These are phyloP conservation scores for Colletotrichum falcatum DNA, from an alignment of 2,329 filamentous ascomycete species.

Conservation along the genomic window DNA sequence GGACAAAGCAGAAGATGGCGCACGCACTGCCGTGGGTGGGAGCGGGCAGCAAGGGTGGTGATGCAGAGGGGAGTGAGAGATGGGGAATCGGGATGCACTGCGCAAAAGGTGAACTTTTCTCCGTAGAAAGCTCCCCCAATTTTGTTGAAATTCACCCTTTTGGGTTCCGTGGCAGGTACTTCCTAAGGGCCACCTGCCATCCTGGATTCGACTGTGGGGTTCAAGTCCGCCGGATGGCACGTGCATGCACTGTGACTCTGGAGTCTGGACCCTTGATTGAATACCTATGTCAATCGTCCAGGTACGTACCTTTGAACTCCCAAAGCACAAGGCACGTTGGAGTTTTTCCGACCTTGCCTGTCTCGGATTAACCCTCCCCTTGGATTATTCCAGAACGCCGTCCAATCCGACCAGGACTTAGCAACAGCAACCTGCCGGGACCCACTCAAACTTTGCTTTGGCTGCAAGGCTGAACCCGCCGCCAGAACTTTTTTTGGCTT, in stretches of 20 bases:
- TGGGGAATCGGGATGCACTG: conserved; percentile 36
- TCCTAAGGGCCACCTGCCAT: conserved; percentile 36
- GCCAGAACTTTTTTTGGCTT: conserved; percentile 38
- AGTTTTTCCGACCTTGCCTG: background rate
- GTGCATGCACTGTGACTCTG: conserved; percentile 27
- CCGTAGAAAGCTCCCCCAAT: conserved; percentile 33
- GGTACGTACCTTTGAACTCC: background rate
- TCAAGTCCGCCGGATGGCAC: conserved; percentile 24
- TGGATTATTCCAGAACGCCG: conserved; percentile 33
- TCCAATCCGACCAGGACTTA: conserved; percentile 11
- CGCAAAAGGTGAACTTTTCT: conserved; percentile 39
- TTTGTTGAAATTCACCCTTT: conserved; percentile 43
- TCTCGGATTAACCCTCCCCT: conserved; percentile 14
- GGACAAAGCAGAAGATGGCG: conserved; percentile 21
- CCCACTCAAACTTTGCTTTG: conserved; percentile 33
- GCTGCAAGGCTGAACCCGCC: conserved; percentile 37
- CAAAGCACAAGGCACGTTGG: background rate
- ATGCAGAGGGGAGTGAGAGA: conserved; percentile 34
- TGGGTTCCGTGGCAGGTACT: conserved; percentile 40
- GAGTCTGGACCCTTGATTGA: conserved; percentile 38
- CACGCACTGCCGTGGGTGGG: conserved; percentile 18
- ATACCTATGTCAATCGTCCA: background rate
- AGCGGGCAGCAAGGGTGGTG: conserved; percentile 17
- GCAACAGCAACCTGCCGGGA: conserved; percentile 4
- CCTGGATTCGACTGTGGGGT: conserved; percentile 36